Base-by-base conservation (phyloP, 805 yeast genomes). In the Lachancea thermotolerans region DNA sequence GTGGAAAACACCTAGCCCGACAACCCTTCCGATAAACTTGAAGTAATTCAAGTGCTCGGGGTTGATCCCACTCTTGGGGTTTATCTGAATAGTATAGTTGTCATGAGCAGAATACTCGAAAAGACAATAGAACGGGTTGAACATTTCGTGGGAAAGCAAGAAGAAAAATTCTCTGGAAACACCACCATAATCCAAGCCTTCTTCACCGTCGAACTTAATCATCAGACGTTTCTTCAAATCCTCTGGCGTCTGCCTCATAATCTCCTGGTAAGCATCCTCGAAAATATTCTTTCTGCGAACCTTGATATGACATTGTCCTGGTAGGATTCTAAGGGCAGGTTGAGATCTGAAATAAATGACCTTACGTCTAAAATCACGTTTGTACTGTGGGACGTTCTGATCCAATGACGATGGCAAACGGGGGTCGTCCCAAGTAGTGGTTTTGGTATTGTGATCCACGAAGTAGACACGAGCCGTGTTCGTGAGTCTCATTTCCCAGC, bases 351-450 rank as follows among this genome's bases (percentile, higher is more conserved):
- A 93, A 68, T 93, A 93, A 52, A 93, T 91, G 48, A 93, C 87
- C 71, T 93, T 93, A 70, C 99, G 82, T 70, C 99, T 79, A 71
- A 93, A 93, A 68, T 93, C 99, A 73, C 99, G 91, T 77, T 93
- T 93, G 68, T 93, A 93, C 70, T 93, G 98, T 17, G 99, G 99
- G 57, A 93, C 99, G 57, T 91, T 91, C 70, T 93, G 98, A 67
- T 93, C 99, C 57, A 93, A 73, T 8, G 96, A 86, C 5, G 97
- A 88, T 42, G 99, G 99, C 64, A 93, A 75, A 63, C 99, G 82
- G 52, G 99, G 99, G 65, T 93, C 99, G 68, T 93, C 99, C 99
- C 99, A 93, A 1, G 99, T 93, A 0, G 99, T 93, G 0, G 99
- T 93, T 71, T 93, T 93, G 29, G 99, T 93, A 69, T 93, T 93